A percentile compares a stretch with the other conserved stretches of the same genome.
Evolutionary conservation across 1,139 yeast genomes (phyloP).

Genomic region (Blastobotrys proliferans): DNA sequence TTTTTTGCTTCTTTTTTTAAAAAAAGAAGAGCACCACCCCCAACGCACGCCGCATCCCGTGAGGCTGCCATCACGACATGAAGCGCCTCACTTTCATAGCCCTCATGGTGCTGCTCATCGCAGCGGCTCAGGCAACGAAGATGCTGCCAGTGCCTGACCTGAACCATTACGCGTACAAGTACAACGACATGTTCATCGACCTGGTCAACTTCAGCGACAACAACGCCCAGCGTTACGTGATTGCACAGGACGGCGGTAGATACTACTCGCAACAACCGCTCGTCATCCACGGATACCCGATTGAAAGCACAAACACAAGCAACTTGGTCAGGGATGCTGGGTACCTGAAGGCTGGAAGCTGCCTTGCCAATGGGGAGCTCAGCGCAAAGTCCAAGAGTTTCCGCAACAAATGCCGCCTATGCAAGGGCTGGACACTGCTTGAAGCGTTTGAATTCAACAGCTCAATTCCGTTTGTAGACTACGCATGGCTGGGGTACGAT

Average conservation of each 20-base stretch:
- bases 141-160: conserved; percentile 1
- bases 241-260: conserved; percentile 9
- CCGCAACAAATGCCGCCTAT: conserved; percentile 9
- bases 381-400: no score
- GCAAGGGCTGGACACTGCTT: conserved; percentile 5
- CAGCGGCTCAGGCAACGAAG: background rate
- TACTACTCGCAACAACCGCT: background rate
- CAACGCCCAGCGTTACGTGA: conserved; percentile 4
- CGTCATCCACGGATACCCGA: background rate
- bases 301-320: background rate
- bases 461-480: conserved; percentile 3
- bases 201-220: background rate
- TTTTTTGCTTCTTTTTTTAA: no score
- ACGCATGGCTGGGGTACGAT: conserved; percentile 8
- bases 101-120: no score
- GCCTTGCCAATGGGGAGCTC: conserved; percentile 7
- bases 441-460: conserved; percentile 3
- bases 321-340: background rate
- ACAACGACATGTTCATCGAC: no score
- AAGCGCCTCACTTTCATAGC: no score
- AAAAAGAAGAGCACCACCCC: no score
- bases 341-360: conserved; percentile 7
- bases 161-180: background rate
- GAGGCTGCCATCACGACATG: no score
- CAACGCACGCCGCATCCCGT: no score